A percentile compares a stretch with the other conserved stretches of the same genome.
Conservation (phyloP, 345 rosid genomes). For the Citrus mangshanensis region DNA sequence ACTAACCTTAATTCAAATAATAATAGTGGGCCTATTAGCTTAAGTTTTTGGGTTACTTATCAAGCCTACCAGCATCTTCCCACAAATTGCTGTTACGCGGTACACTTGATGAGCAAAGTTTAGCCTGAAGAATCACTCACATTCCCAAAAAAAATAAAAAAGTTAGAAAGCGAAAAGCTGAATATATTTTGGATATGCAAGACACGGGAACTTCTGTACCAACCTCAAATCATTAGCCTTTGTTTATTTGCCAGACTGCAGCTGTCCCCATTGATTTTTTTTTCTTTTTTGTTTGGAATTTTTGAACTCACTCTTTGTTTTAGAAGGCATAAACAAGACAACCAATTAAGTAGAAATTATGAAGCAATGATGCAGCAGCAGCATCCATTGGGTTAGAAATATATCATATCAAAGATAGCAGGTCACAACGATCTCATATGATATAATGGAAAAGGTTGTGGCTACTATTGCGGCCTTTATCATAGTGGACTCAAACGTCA, state of each 20-base stretch:
- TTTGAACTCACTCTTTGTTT: not conserved
- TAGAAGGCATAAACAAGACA: not conserved
- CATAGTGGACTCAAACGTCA: not conserved
- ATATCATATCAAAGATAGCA: not conserved
- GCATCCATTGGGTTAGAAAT: not conserved
- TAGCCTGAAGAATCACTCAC: not conserved
- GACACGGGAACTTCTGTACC: not conserved
- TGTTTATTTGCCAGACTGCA: not conserved
- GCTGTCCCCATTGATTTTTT: not conserved
- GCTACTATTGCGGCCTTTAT: not conserved
- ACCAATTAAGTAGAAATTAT: not conserved
- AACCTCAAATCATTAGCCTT: not conserved
- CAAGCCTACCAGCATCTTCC: not conserved
- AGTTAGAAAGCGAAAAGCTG: not conserved
- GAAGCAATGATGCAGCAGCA: not conserved
- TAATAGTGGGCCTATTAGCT: not conserved
- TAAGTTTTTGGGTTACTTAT: not conserved
- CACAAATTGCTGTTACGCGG: not conserved
- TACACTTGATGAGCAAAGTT: not conserved
- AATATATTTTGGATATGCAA: not conserved
- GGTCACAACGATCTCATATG: not conserved
- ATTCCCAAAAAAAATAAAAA: not conserved
- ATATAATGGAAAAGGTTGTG: not conserved
- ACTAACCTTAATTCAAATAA: not conserved
- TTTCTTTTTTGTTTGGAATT: not conserved